These are phyloP conservation scores for Acanthamoeba quina DNA, from an alignment of 208 protist species.

Conservation along the genomic window DNA sequence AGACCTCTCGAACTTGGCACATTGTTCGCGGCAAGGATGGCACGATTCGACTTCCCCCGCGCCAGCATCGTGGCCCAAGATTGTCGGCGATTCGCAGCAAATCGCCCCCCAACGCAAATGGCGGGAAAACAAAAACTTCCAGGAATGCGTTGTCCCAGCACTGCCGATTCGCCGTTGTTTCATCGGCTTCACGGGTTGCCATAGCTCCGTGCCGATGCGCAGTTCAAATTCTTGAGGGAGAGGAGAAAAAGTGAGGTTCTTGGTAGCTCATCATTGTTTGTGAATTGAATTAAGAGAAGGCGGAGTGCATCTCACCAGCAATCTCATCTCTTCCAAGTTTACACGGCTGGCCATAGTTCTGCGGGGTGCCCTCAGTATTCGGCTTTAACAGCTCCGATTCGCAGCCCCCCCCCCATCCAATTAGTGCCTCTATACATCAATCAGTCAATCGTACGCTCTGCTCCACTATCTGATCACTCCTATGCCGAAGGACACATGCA, in stretches of 20 bases:
- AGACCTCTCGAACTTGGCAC: too few relatives aligned
- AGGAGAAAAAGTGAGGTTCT: background rate
- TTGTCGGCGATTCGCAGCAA: background rate
- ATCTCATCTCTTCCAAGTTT: background rate
- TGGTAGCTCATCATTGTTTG: background rate
- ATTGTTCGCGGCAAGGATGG: background rate
- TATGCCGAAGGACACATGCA: background rate
- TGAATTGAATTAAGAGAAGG: conserved; percentile 20
- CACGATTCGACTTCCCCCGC: background rate
- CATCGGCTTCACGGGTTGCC: too few relatives aligned
- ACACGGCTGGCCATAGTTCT: too few relatives aligned
- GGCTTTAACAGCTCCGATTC: background rate
- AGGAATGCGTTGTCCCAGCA: too few relatives aligned
- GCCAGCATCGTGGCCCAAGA: background rate
- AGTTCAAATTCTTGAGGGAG: background rate
- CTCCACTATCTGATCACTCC: too few relatives aligned
- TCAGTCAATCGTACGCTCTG: background rate
- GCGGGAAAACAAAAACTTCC: background rate
- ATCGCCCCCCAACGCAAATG: background rate
- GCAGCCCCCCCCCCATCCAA: too few relatives aligned
- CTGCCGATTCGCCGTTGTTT: too few relatives aligned
- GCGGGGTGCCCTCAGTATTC: too few relatives aligned
- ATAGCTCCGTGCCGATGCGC: too few relatives aligned
- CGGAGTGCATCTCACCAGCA: background rate
- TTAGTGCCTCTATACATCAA: too few relatives aligned